Evolutionary conservation across 2,329 filamentous ascomycete species (phyloP), one percentile per base, ranked within the genome.

Genomic region (Coleophoma cylindrospora): DNA sequence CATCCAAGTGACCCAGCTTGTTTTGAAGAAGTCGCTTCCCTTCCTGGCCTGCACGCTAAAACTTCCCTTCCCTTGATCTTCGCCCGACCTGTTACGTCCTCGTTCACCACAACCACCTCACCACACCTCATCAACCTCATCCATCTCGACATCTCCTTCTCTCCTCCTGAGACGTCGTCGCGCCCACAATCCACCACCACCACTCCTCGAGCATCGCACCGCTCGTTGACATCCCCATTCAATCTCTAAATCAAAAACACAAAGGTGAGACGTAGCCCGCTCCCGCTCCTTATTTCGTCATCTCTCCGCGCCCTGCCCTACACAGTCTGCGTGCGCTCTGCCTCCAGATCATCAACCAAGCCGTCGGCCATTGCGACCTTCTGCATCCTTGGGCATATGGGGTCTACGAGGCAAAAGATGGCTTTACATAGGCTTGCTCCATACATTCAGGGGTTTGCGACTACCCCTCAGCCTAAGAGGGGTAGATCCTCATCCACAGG

Each of bases 401-500:
- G 22, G 19, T 41, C 17, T 13, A 36, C 37, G n/a, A 37, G 34
- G 40, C 12, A 50, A 19, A 17, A 40, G 47, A 50, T 40, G 34
- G 17, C 19, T 19, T 46, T 27, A 27, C 27, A 27, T 27, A 27
- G 27, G 27, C 27, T 27, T 27, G 27, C 32, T 40, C 38, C 15
- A 13, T 34, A 19, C 19, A 34, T 41, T 12, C n/a, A 45, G 47
- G 53, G 43, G 45, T 49, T 49, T 53, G 53, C 54, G 49, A 53
- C 49, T 58, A 51, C 59, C 59, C 58, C 60, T 61, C 59, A 14
- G 13, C 36, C 15, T 44, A 43, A 53, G 61, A 63, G 61, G 61
- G 61, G 61, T 53, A 63, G 40, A 51, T 43, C 49, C 53, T 40
- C 43, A 49, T 51, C 47, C 43, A 22, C 15, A 40, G 50, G 36